Evolutionary conservation across 371 early-diverging fungal species (phyloP).

Genomic region (Mucor indicus): DNA sequence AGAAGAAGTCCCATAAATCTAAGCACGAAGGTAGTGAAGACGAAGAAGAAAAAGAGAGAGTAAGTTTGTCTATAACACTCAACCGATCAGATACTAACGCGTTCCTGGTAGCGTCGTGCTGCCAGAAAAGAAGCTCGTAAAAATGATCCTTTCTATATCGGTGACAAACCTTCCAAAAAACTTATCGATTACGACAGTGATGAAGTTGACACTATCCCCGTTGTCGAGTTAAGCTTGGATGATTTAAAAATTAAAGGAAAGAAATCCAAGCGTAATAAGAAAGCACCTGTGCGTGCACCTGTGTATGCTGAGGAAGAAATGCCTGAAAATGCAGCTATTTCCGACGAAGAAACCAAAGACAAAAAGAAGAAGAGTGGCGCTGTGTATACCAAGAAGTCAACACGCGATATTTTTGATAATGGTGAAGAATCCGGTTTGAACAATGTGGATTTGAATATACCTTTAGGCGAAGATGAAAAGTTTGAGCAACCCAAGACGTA

Average conservation of each 20-base stretch:
- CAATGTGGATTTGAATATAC: slow-evolving; percentile 59
- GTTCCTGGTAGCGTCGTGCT: slow-evolving; percentile 49
- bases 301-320: slow-evolving; percentile 65
- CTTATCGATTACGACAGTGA: slow-evolving; percentile 36
- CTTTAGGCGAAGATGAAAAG: slow-evolving; percentile 59
- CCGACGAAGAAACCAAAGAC: slow-evolving; percentile 37
- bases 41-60: slow-evolving; percentile 36
- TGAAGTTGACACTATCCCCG: slow-evolving; percentile 82
- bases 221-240: slow-evolving; percentile 70
- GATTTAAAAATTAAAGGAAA: slow-evolving; percentile 40
- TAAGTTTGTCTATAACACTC: no score
- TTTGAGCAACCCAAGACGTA: slow-evolving; percentile 61
- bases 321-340: slow-evolving; percentile 60
- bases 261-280: slow-evolving; percentile 20
- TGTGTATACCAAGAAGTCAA: slow-evolving; percentile 21
- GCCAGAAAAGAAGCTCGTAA: slow-evolving; percentile 61
- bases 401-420: slow-evolving; percentile 39
- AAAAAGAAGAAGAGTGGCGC: slow-evolving; percentile 7
- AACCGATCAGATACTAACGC: no score
- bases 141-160: slow-evolving; percentile 78
- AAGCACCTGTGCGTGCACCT: slow-evolving; percentile 29
- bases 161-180: slow-evolving; percentile 17
- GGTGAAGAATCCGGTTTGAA: slow-evolving; percentile 45
- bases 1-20: slow-evolving; percentile 33
- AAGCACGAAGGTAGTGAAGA: slow-evolving; percentile 28